Conservation (phyloP, 495 filamentous ascomycete genomes). For the Entonaema liquescens region DNA sequence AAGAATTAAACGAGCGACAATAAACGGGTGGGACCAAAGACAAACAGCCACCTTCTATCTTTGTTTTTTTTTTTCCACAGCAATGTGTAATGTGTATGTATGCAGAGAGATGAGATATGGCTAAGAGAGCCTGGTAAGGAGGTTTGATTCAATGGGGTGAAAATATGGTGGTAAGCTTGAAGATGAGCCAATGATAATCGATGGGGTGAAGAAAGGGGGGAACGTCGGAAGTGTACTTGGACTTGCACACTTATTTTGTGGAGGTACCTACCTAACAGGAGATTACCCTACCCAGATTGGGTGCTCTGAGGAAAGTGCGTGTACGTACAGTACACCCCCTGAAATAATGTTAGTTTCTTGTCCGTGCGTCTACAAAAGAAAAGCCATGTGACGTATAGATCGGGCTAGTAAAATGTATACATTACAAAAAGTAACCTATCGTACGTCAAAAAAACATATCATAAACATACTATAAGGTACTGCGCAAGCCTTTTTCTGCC, state of each 20-base stretch:
- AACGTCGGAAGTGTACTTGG: constrained; percentile 25
- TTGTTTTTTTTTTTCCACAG: constrained; percentile 11
- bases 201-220: constrained; percentile 9
- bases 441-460: too few species aligned
- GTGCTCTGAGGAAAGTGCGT: background rate
- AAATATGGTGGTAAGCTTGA: constrained; percentile 17
- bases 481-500: too few species aligned
- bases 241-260: constrained; percentile 1
- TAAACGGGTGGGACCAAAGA: constrained; percentile 3
- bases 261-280: constrained; percentile 14
- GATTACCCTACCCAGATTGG: constrained; percentile 31
- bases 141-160: constrained; percentile 3
- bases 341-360: too few species aligned
- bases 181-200: constrained; percentile 9
- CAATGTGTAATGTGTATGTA: constrained; percentile 13
- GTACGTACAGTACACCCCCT: too few species aligned
- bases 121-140: background rate
- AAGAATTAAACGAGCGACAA: constrained; percentile 25
- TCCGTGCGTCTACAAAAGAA: too few species aligned
- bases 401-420: too few species aligned
- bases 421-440: too few species aligned
- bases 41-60: constrained; percentile 2
- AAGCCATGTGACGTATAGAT: too few species aligned
- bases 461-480: too few species aligned
- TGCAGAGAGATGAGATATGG: constrained; percentile 7